phyloP scores from a whole-genome alignment of 306 rosid genomes.

The Dryas octopetala region DNA sequence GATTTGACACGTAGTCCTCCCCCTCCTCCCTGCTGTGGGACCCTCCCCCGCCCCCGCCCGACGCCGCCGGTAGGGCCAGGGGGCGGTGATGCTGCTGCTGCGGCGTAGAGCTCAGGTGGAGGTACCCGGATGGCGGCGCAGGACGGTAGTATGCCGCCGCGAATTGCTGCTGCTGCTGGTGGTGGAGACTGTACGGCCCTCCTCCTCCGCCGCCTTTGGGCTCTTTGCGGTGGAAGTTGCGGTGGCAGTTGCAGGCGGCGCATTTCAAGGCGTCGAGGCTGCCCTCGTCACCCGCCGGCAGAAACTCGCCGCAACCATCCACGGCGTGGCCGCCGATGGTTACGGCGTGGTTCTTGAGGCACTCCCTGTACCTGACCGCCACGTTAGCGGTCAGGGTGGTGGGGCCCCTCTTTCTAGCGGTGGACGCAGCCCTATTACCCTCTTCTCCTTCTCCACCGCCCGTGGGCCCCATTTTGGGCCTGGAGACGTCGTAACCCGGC shows the following conservation, averaged over 20 bases:
- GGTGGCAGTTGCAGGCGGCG: conserved; percentile 93
- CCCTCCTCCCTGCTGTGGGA: conserved; percentile 47
- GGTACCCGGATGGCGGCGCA: conserved; percentile 49
- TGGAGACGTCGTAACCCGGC: conserved; percentile 43
- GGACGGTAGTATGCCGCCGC: conserved; percentile 44
- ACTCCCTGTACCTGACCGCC: conserved; percentile 57
- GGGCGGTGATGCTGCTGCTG: conserved; percentile 34
- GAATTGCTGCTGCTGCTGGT: conserved; percentile 39
- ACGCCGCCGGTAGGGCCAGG: conserved; percentile 49
- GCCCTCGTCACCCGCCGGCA: conserved; percentile 76
- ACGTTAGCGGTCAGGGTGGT: neutral
- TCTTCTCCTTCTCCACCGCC: conserved; percentile 22
- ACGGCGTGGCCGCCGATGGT: conserved; percentile 68
- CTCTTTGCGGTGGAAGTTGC: conserved; percentile 85
- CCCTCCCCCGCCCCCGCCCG: conserved; percentile 39
- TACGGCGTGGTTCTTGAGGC: conserved; percentile 82
- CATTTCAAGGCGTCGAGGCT: conserved; percentile 74
- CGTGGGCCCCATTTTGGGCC: conserved; percentile 20
- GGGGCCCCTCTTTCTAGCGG: conserved; percentile 27
- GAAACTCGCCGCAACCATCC: conserved; percentile 86
- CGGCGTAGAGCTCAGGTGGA: conserved; percentile 42
- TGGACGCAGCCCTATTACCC: neutral
- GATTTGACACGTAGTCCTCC: conserved; percentile 63
- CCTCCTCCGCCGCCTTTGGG: conserved; percentile 28
- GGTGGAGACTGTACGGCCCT: neutral